Conservation (phyloP, 441 rosid species). For the Metrosideros polymorpha region DNA sequence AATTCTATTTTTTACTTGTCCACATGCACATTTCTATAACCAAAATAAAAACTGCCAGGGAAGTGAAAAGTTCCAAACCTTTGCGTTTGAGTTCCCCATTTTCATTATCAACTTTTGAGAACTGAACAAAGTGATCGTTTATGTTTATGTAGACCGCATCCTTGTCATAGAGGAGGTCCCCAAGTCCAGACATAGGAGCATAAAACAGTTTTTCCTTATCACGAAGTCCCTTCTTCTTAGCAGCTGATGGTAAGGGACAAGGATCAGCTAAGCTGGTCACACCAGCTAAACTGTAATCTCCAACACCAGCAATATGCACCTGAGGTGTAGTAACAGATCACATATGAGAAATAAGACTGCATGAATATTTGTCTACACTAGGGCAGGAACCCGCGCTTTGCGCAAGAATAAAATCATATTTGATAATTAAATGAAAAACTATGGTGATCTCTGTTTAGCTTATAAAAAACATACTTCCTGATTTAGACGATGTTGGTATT, state of each 20-base stretch:
- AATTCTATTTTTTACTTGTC: background rate
- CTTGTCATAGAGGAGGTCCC: slow-evolving; percentile 88
- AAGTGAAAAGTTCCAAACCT: slow-evolving; percentile 32
- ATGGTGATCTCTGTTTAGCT: background rate
- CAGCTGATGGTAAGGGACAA: slow-evolving; percentile 89
- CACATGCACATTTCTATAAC: background rate
- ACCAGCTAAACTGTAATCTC: slow-evolving; percentile 72
- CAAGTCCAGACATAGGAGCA: slow-evolving; percentile 97
- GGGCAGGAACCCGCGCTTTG: background rate
- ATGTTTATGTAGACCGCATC: slow-evolving; percentile 95
- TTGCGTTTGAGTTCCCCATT: slow-evolving; percentile 31
- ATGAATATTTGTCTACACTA: background rate
- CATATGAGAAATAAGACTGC: background rate
- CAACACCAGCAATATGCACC: slow-evolving; percentile 99
- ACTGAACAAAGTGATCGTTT: slow-evolving; percentile 84
- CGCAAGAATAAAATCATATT: background rate
- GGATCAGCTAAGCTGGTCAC: slow-evolving; percentile 78
- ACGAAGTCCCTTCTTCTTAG: slow-evolving; percentile 76
- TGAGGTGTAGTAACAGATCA: slow-evolving; percentile 16
- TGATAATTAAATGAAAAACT: background rate
- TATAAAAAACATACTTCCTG: background rate
- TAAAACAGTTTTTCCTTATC: slow-evolving; percentile 87
- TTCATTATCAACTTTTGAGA: slow-evolving; percentile 58
- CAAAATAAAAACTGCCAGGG: background rate
- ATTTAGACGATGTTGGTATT: background rate